phyloP scores from a whole-genome alignment of 371 early-diverging fungal species.

The Mortierella sp. region DNA sequence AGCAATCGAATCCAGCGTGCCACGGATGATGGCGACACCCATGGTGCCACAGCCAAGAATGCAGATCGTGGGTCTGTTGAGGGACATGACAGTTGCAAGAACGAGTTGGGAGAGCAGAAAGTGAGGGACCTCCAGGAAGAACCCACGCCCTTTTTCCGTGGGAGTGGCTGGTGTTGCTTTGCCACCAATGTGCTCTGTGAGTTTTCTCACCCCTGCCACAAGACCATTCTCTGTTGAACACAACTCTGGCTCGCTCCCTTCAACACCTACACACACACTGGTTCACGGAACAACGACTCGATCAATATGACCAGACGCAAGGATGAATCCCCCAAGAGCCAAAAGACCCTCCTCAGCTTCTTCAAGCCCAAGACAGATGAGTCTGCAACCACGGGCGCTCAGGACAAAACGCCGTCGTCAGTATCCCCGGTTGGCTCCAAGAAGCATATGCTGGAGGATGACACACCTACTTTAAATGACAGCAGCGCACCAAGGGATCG shows the following conservation, averaged over 20 bases:
- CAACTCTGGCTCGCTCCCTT: background rate
- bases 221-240: background rate
- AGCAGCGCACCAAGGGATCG: background rate
- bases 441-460: conserved; percentile 2
- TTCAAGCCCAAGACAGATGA: conserved; percentile 34
- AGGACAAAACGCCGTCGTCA: background rate
- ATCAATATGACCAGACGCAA: conserved; percentile 15
- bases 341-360: conserved; percentile 43
- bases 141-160: background rate
- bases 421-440: background rate
- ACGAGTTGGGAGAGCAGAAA: background rate
- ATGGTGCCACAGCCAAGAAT: conserved; percentile 65
- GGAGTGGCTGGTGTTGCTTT: conserved; percentile 4
- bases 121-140: background rate
- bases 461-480: background rate
- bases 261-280: background rate
- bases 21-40: conserved; percentile 62
- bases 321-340: conserved; percentile 7
- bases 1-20: conserved; percentile 53
- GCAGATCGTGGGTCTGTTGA: conserved; percentile 55
- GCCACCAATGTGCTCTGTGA: too few species aligned
- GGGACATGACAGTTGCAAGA: conserved; percentile 23
- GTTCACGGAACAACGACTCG: background rate
- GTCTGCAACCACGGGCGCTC: background rate
- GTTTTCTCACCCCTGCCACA: too few species aligned